These are phyloP conservation scores for Biscogniauxia marginata DNA, from an alignment of 2,329 filamentous ascomycete genomes.

Conservation along the genomic window DNA sequence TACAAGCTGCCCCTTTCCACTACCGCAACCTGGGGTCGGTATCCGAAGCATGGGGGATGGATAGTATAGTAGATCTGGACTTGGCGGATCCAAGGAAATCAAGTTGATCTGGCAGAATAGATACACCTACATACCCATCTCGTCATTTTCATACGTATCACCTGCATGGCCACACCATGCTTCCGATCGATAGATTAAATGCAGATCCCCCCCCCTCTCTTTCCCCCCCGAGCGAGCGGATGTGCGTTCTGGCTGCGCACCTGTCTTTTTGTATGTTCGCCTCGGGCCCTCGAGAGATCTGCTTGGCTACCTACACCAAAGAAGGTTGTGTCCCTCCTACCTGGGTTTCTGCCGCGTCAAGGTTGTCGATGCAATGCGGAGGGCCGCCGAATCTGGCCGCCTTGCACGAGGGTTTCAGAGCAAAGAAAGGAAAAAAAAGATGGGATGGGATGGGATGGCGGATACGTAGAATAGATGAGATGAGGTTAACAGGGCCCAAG, in stretches of 20 bases:
- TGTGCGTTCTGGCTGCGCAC: neutral
- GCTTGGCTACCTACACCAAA: neutral
- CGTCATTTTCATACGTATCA: slow-evolving; percentile 1
- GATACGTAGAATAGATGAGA: neutral
- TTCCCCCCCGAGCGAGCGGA: slow-evolving; percentile 14
- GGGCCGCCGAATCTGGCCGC: slow-evolving; percentile 24
- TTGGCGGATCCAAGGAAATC: neutral
- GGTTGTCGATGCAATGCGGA: slow-evolving; percentile 18
- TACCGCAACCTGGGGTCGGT: neutral
- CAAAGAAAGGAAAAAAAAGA: neutral
- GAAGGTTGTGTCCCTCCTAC: neutral
- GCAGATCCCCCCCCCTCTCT: slow-evolving; percentile 13
- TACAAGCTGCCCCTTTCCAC: neutral
- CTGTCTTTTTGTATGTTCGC: neutral
- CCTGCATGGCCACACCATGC: slow-evolving; percentile 9
- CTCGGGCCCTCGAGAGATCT: neutral
- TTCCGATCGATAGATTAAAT: slow-evolving; percentile 32
- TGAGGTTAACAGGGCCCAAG: neutral
- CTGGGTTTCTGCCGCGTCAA: slow-evolving; percentile 2
- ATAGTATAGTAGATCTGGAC: neutral
- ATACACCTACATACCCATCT: neutral
- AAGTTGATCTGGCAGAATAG: neutral
- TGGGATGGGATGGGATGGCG: neutral
- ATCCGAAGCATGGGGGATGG: neutral
- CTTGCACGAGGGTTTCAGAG: slow-evolving; percentile 21